These are phyloP conservation scores for Pelargonium myrrhifolium DNA, from an alignment of 441 rosid genomes.

Conservation along the genomic window DNA sequence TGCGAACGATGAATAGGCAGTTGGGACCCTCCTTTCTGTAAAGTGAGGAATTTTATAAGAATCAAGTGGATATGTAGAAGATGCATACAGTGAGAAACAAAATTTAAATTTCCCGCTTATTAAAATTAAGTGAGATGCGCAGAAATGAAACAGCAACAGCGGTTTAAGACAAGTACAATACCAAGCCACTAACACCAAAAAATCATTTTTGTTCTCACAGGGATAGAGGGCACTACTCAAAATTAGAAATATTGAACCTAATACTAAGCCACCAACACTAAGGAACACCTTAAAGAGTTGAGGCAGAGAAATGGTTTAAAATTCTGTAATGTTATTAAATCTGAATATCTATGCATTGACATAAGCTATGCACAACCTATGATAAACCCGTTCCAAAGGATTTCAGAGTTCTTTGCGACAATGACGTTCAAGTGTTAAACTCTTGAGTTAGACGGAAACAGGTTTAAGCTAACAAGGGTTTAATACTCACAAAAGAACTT, in stretches of 20 bases:
- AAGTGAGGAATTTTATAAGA: conserved; percentile 25
- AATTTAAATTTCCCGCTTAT: conserved; percentile 2
- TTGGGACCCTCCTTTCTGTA: conserved; percentile 54
- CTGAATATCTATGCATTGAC: too few relatives aligned
- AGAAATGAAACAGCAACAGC: neutral
- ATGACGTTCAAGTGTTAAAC: neutral
- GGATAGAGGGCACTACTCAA: too few relatives aligned
- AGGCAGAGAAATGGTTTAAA: too few relatives aligned
- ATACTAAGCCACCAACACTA: too few relatives aligned
- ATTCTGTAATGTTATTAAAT: too few relatives aligned
- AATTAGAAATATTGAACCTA: too few relatives aligned
- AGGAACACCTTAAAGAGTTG: too few relatives aligned
- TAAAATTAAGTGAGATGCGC: neutral
- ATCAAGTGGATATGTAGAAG: conserved; percentile 13
- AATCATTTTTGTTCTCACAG: too few relatives aligned
- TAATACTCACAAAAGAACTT: conserved; percentile 32
- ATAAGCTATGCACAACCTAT: too few relatives aligned
- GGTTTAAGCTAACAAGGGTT: neutral
- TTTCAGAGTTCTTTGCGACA: neutral
- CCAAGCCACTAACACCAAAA: neutral
- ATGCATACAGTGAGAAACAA: conserved; percentile 1
- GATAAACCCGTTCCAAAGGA: too few relatives aligned
- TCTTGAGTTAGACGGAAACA: neutral
- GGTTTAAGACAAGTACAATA: neutral
- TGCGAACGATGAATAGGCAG: conserved; percentile 70